A percentile compares a stretch with the other conserved stretches of the same genome.
phyloP scores from a whole-genome alignment of 139 green algal genomes.

The Spirogloea muscicola region DNA sequence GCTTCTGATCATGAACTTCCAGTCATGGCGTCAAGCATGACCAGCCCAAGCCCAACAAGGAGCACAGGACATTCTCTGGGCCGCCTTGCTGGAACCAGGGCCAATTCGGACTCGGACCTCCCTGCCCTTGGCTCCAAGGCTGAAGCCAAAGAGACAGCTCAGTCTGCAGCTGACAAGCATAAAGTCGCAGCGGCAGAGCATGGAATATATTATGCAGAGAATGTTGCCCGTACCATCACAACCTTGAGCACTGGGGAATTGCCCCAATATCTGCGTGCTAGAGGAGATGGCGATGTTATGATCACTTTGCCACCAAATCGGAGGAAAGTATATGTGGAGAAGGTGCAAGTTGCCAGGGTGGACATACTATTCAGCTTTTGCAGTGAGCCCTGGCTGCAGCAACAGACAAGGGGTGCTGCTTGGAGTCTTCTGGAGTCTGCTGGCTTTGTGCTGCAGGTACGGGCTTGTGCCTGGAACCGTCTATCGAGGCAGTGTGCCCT shows the following conservation, averaged over 20 bases:
- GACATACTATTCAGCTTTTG: constrained; percentile 23
- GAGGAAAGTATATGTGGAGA: background rate
- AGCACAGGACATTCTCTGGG: too few relatives aligned
- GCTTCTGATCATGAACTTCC: background rate
- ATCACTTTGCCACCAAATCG: background rate
- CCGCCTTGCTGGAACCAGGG: too few relatives aligned
- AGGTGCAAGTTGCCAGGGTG: background rate
- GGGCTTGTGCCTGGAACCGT: background rate
- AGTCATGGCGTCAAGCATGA: background rate
- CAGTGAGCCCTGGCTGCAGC: constrained; percentile 39
- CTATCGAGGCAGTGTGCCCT: too few relatives aligned
- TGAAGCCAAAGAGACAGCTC: too few relatives aligned
- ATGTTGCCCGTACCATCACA: background rate
- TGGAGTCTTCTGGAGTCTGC: constrained; percentile 18
- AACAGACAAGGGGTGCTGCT: constrained; percentile 35
- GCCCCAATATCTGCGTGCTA: background rate
- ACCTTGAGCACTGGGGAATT: background rate
- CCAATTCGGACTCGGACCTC: too few relatives aligned
- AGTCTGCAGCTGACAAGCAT: too few relatives aligned
- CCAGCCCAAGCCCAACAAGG: background rate
- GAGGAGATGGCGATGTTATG: too few relatives aligned
- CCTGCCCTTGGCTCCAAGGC: too few relatives aligned
- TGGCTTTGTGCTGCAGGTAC: constrained; percentile 33
- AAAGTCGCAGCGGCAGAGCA: too few relatives aligned
- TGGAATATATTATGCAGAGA: background rate